Conservation (phyloP, 768 basidiomycete genomes). For the Lactifluus subvellereus region DNA sequence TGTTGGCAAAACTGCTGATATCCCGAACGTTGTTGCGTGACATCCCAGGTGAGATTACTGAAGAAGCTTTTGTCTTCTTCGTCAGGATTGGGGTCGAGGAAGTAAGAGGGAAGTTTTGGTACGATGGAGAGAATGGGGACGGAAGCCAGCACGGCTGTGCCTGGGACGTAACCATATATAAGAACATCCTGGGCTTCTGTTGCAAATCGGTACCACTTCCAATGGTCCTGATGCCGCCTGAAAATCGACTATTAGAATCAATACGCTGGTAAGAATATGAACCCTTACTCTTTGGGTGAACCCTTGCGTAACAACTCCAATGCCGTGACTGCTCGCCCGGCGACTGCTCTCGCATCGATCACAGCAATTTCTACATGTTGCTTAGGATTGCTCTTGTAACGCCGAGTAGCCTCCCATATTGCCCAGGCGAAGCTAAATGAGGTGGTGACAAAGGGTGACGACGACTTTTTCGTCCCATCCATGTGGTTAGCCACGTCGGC, state of each 20-base stretch:
- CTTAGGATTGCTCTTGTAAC: slow-evolving; percentile 67
- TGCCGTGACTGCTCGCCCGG: slow-evolving; percentile 55
- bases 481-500: slow-evolving; percentile 62
- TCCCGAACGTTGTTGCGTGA: slow-evolving; percentile 50
- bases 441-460: slow-evolving; percentile 65
- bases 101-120: slow-evolving; percentile 67
- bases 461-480: slow-evolving; percentile 70
- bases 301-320: slow-evolving; percentile 55
- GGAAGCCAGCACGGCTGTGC: slow-evolving; percentile 59
- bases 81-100: slow-evolving; percentile 37
- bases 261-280: background rate
- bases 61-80: slow-evolving; percentile 35
- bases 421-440: slow-evolving; percentile 82
- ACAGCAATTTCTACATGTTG: slow-evolving; percentile 74
- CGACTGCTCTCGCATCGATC: slow-evolving; percentile 61
- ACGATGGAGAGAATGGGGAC: slow-evolving; percentile 61
- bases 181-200: slow-evolving; percentile 74
- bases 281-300: slow-evolving; percentile 49
- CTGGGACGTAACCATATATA: slow-evolving; percentile 62
- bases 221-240: slow-evolving; percentile 58
- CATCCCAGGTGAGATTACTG: slow-evolving; percentile 48
- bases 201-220: slow-evolving; percentile 73
- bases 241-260: slow-evolving; percentile 12
- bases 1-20: slow-evolving; percentile 69
- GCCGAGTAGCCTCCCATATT: slow-evolving; percentile 72